phyloP scores from a whole-genome alignment of 371 early-diverging fungal species.

The Mucor plumbeus region DNA sequence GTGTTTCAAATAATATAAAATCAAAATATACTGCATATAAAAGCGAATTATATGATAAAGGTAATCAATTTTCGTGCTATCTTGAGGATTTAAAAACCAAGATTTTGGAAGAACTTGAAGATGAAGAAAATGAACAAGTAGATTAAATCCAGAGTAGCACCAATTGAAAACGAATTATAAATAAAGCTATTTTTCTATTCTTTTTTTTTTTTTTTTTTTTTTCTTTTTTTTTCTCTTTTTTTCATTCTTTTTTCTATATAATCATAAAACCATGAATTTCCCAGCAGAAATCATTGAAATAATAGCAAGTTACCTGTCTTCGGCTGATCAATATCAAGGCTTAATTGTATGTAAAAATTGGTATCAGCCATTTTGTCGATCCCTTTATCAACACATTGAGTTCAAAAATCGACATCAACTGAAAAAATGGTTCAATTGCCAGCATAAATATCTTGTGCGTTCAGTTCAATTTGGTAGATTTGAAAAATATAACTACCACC shows the following conservation, averaged over 20 bases:
- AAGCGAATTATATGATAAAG: slow-evolving; percentile 53
- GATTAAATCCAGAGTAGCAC: neutral
- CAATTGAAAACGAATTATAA: slow-evolving; percentile 7
- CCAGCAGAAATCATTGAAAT: slow-evolving; percentile 17
- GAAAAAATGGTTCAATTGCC: slow-evolving; percentile 7
- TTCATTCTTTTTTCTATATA: slow-evolving; percentile 9
- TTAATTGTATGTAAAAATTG: slow-evolving; percentile 9
- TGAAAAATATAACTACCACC: neutral
- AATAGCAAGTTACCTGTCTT: slow-evolving; percentile 1
- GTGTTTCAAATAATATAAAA: neutral
- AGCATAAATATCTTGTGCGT: neutral
- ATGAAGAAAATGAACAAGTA: slow-evolving; percentile 12
- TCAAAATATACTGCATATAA: slow-evolving; percentile 42
- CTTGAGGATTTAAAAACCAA: slow-evolving; percentile 39
- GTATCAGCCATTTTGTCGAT: slow-evolving; percentile 16
- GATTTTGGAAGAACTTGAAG: slow-evolving; percentile 37
- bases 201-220: neutral
- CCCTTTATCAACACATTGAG: slow-evolving; percentile 14
- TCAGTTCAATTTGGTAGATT: neutral
- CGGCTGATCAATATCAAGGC: slow-evolving; percentile 7
- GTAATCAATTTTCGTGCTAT: slow-evolving; percentile 45
- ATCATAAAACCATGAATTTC: slow-evolving; percentile 4
- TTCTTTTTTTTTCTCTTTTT: neutral
- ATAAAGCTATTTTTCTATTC: neutral
- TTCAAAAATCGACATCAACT: slow-evolving; percentile 12